A percentile compares a stretch with the other conserved stretches of the same genome.
These are phyloP conservation scores for Viola pubescens DNA, from an alignment of 441 rosid genomes.

Conservation along the genomic window DNA sequence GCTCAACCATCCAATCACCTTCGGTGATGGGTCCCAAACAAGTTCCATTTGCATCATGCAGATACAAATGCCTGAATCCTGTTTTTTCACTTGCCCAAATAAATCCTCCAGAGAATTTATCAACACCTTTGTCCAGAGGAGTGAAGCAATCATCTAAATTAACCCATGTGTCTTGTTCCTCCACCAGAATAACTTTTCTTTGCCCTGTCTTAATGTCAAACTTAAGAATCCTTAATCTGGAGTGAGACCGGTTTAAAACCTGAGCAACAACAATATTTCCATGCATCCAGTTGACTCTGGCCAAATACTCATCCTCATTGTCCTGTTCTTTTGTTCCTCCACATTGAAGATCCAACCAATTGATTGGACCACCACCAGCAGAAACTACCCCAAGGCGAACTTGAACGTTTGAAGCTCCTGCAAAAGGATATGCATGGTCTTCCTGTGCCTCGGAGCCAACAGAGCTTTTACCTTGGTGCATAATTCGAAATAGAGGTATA, in stretches of 20 bases:
- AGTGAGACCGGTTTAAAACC: constrained; percentile 73
- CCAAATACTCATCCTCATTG: constrained; percentile 67
- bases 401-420: constrained; percentile 79
- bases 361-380: constrained; percentile 52
- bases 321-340: constrained; percentile 48
- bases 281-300: constrained; percentile 85
- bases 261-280: constrained; percentile 64
- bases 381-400: constrained; percentile 88
- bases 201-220: constrained; percentile 69
- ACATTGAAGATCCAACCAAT: constrained; percentile 81
- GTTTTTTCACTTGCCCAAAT: constrained; percentile 93
- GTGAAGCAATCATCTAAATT: constrained; percentile 89
- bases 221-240: constrained; percentile 52
- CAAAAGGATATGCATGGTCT: constrained; percentile 94
- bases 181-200: constrained; percentile 50
- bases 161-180: constrained; percentile 69
- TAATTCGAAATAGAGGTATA: constrained; percentile 75
- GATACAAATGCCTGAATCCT: constrained; percentile 83
- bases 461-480: constrained; percentile 88
- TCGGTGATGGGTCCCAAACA: constrained; percentile 74
- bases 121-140: constrained; percentile 56
- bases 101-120: constrained; percentile 61
- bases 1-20: constrained; percentile 97
- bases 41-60: constrained; percentile 58
- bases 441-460: constrained; percentile 81